These are phyloP conservation scores for Stachybotrys chlorohalonatus DNA, from an alignment of 2,329 filamentous ascomycete species.

Conservation along the genomic window DNA sequence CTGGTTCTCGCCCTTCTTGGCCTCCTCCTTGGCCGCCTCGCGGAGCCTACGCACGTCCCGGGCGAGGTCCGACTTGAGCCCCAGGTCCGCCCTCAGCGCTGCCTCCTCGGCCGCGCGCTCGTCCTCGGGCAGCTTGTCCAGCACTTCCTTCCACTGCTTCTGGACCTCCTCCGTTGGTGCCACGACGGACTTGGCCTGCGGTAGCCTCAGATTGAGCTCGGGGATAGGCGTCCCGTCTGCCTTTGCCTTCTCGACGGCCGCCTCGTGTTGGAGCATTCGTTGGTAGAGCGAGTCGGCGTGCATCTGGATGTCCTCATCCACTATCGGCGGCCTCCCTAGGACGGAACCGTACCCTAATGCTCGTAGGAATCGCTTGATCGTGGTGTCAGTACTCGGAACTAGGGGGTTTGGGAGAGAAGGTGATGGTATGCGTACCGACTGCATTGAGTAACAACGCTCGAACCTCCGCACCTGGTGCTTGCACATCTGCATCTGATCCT, in stretches of 20 bases:
- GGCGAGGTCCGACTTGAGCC: constrained; percentile 52
- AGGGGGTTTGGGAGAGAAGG: not conserved
- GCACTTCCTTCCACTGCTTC: constrained; percentile 40
- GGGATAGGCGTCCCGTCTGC: constrained; percentile 50
- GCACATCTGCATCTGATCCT: constrained; percentile 70
- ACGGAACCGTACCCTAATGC: constrained; percentile 78
- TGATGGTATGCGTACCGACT: constrained; percentile 49
- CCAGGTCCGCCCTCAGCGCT: constrained; percentile 52
- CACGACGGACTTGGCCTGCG: constrained; percentile 16
- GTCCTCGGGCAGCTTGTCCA: constrained; percentile 47
- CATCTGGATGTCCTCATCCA: constrained; percentile 89
- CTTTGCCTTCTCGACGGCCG: constrained; percentile 60
- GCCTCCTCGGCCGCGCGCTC: constrained; percentile 55
- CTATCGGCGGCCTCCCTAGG: constrained; percentile 51
- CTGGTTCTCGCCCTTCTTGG: constrained; percentile 30
- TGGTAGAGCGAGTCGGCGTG: constrained; percentile 89
- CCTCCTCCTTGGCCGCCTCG: constrained; percentile 44
- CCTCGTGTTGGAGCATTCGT: constrained; percentile 76
- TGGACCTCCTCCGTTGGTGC: constrained; percentile 36
- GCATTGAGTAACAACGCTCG: constrained; percentile 81
- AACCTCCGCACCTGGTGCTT: constrained; percentile 66
- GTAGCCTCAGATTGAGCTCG: constrained; percentile 48
- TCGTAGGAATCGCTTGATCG: constrained; percentile 67
- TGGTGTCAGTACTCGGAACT: not conserved
- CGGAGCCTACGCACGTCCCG: constrained; percentile 44